A percentile compares a stretch with the other conserved stretches of the same genome.
phyloP scores from a whole-genome alignment of 169 alveolate genomes.

The Eimeria sp. region DNA sequence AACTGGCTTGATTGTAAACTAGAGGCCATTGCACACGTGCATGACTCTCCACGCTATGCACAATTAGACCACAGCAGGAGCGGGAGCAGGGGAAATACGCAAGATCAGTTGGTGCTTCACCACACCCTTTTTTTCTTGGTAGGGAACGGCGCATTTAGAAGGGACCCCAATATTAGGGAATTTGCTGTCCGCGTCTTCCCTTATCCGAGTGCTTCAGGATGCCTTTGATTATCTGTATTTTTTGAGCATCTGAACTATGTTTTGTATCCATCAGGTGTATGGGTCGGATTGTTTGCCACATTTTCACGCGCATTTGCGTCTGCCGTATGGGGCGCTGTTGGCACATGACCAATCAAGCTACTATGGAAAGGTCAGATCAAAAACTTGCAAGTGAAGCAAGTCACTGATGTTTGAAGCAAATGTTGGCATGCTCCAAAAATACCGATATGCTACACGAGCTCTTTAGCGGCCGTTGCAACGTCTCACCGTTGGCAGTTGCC shows the following conservation, averaged over 20 bases:
- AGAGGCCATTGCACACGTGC: background rate
- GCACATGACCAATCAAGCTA: constrained; percentile 78
- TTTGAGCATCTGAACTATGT: background rate
- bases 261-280: constrained; percentile 66
- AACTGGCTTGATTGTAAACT: background rate
- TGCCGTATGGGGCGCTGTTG: constrained; percentile 80
- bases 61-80: background rate
- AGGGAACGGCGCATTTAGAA: background rate
- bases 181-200: background rate
- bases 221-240: too few relatives aligned
- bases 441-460: background rate
- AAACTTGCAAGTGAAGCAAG: background rate
- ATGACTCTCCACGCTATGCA: too few relatives aligned
- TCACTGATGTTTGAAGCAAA: background rate
- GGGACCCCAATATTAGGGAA: background rate
- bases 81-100: background rate
- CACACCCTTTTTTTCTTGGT: background rate
- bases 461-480: background rate
- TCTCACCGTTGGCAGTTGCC: background rate
- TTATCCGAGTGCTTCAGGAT: background rate
- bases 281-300: constrained; percentile 76
- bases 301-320: constrained; percentile 77
- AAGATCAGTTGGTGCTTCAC: background rate
- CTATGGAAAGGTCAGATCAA: constrained; percentile 65
- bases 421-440: background rate